These are phyloP conservation scores for Rhizophora apiculata DNA, from an alignment of 345 rosid genomes.

Conservation along the genomic window DNA sequence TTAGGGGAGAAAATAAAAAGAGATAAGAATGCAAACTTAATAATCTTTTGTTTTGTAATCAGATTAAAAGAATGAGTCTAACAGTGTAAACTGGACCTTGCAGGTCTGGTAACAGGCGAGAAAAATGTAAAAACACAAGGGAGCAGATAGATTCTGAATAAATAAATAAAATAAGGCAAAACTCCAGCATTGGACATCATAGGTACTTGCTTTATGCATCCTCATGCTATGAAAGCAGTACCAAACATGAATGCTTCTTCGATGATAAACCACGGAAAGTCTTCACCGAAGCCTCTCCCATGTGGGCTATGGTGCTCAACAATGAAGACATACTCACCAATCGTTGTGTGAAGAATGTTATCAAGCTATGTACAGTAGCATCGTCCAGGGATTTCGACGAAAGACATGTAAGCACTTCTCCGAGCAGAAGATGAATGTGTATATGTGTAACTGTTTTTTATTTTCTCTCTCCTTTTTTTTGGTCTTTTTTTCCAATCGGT, in stretches of 20 bases:
- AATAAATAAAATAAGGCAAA: no score
- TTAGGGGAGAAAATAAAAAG: neutral
- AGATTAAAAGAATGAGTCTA: neutral
- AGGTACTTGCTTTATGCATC: neutral
- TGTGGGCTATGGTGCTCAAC: neutral
- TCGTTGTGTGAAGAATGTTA: slow-evolving; percentile 59
- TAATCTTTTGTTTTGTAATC: no score
- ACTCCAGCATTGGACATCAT: neutral
- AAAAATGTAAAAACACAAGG: neutral
- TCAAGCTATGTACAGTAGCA: slow-evolving; percentile 55
- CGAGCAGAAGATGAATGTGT: slow-evolving; percentile 49
- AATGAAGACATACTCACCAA: slow-evolving; percentile 56
- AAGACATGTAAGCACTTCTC: slow-evolving; percentile 53
- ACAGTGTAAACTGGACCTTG: neutral
- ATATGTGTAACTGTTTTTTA: no score
- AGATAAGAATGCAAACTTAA: neutral
- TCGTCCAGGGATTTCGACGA: slow-evolving; percentile 55
- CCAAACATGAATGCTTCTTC: neutral
- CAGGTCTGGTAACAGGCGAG: neutral
- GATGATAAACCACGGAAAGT: neutral
- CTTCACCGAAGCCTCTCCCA: neutral
- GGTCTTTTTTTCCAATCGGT: no score
- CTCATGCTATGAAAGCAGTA: no score
- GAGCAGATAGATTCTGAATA: neutral
- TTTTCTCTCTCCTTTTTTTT: no score